Conservation (phyloP, 192 early-diverging fungal species). For the Spizellomyces punctatus region DNA sequence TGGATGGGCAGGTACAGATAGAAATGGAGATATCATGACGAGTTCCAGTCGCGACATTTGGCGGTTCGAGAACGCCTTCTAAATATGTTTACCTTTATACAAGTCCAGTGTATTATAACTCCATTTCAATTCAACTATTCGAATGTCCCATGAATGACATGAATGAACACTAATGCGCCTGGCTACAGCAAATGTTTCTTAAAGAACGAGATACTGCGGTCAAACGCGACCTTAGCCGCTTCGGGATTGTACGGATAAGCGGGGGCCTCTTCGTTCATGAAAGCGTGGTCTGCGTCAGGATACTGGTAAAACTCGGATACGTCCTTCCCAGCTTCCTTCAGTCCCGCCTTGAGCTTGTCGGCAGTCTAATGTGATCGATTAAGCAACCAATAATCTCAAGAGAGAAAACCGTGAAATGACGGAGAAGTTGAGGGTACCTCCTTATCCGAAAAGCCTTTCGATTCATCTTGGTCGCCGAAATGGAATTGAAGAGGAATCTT, state of each 20-base stretch:
- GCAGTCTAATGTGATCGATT: constrained; percentile 1
- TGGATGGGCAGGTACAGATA: constrained; percentile 19
- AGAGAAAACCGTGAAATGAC: constrained; percentile 9
- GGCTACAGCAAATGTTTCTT: neutral
- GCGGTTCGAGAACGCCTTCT: constrained; percentile 48
- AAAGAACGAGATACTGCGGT: constrained; percentile 34
- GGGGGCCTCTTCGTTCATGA: constrained; percentile 39
- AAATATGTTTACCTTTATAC: neutral
- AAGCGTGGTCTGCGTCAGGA: constrained; percentile 40
- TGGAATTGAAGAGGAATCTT: constrained; percentile 41
- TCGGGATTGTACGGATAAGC: constrained; percentile 37
- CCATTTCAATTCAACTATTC: too few species aligned
- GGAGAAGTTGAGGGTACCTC: neutral
- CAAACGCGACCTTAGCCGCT: constrained; percentile 28
- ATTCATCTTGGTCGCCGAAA: constrained; percentile 41
- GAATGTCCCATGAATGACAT: too few species aligned
- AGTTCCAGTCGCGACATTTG: constrained; percentile 39
- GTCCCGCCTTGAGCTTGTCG: constrained; percentile 17
- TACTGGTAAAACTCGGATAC: constrained; percentile 33
- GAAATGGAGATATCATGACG: constrained; percentile 4
- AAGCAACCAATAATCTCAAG: neutral
- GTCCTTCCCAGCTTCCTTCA: constrained; percentile 20
- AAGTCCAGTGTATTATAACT: too few species aligned
- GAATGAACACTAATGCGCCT: too few species aligned
- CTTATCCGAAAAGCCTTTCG: constrained; percentile 40